These are phyloP conservation scores for Cladosporium oxysporum DNA, from an alignment of 2,329 filamentous ascomycete species.

Conservation along the genomic window DNA sequence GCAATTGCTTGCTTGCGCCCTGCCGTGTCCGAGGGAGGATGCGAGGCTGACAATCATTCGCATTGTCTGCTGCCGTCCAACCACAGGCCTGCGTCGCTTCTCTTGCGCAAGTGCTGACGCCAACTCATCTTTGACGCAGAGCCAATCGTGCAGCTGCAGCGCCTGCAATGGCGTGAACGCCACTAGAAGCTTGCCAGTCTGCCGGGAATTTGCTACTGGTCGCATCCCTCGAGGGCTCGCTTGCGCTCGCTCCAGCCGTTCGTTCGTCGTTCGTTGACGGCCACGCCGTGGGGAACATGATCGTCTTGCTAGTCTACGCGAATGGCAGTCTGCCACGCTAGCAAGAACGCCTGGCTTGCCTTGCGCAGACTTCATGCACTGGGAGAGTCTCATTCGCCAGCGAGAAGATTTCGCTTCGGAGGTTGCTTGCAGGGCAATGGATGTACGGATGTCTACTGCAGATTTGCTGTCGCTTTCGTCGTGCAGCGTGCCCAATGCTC, in stretches of 20 bases:
- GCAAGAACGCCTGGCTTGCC: constrained; percentile 8
- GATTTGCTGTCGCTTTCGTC: background rate
- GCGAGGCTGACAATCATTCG: constrained; percentile 5
- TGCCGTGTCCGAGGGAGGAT: background rate
- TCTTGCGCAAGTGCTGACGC: constrained; percentile 18
- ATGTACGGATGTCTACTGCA: background rate
- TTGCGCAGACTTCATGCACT: background rate
- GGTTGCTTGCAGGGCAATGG: background rate
- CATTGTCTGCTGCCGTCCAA: constrained; percentile 2
- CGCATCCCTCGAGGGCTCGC: background rate
- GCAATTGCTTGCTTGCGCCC: constrained; percentile 3
- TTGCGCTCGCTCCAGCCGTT: constrained; percentile 17
- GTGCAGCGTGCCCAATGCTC: constrained; percentile 7
- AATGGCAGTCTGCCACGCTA: constrained; percentile 15
- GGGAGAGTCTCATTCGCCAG: constrained; percentile 6
- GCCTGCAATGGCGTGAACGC: constrained; percentile 10
- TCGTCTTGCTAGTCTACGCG: background rate
- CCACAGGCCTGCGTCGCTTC: background rate
- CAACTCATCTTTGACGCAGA: constrained; percentile 8
- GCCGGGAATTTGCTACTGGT: background rate
- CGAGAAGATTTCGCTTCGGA: constrained; percentile 12
- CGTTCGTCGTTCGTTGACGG: background rate
- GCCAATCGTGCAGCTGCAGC: constrained; percentile 14
- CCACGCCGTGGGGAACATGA: constrained; percentile 1
- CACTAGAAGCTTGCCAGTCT: constrained; percentile 13